A percentile compares a stretch with the other conserved stretches of the same genome.
Evolutionary conservation across 164 flowering plant species (phyloP).

Genomic region (Vitis cinerea): DNA sequence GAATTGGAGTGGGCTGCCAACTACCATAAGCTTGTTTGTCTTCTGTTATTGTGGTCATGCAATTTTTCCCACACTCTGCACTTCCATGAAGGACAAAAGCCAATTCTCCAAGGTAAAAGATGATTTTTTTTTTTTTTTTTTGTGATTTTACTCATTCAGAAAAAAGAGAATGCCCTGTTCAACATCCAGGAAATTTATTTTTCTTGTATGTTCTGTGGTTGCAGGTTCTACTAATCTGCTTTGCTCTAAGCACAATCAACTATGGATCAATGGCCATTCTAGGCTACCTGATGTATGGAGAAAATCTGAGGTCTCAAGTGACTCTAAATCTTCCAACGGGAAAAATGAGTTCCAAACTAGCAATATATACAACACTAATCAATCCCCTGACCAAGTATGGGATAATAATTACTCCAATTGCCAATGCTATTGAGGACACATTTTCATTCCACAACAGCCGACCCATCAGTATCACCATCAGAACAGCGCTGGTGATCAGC

Average conservation of each 20-base stretch:
- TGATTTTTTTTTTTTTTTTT: background rate
- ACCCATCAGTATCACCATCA: conserved; percentile 23
- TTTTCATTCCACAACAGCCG: conserved; percentile 12
- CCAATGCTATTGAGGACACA: conserved; percentile 35
- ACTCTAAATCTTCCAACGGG: conserved; percentile 49
- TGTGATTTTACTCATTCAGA: too few relatives aligned
- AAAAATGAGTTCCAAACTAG: conserved; percentile 37
- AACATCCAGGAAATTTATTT: too few relatives aligned
- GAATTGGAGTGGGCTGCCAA: conserved; percentile 41
- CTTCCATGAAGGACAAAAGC: conserved; percentile 48
- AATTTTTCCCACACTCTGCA: conserved; percentile 51
- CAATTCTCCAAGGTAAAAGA: conserved; percentile 51
- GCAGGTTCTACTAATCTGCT: conserved; percentile 49
- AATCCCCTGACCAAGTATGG: conserved; percentile 59
- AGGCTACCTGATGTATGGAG: conserved; percentile 64
- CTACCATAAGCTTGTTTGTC: conserved; percentile 41
- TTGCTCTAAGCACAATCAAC: conserved; percentile 32
- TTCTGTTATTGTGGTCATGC: conserved; percentile 59
- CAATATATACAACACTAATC: conserved; percentile 51
- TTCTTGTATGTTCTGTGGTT: background rate
- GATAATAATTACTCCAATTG: conserved; percentile 38
- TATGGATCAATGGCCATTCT: conserved; percentile 52
- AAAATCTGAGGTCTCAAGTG: conserved; percentile 41
- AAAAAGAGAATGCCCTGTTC: too few relatives aligned
- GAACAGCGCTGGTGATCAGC: conserved; percentile 36